Base-by-base conservation (phyloP, 306 rosid genomes). In the Pueraria montana region DNA sequence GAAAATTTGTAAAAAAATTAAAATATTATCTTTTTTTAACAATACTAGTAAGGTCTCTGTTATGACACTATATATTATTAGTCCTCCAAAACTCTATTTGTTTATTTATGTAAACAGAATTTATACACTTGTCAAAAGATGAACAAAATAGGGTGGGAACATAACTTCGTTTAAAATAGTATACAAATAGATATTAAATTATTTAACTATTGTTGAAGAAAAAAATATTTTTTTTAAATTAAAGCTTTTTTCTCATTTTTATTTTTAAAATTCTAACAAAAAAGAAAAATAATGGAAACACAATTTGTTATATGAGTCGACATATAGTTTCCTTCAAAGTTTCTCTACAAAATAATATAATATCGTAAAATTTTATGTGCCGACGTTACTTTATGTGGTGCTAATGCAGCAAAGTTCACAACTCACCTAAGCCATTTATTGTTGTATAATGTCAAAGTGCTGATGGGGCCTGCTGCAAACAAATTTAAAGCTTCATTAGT, bases 391-490 rank as follows among this genome's bases (percentile, higher is more conserved):
- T 38, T 38, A 10, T 38, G 26, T 36, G 50, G 30, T 66, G 72
- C 8, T 8, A 36, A 36, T 11, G 4, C 1, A 66, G 48, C 46
- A 64, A 59, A 59, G 34, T 4, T 56, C 38, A 62, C 18, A 62
- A 62, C 68, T 38, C n/a, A 36, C 4, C 50, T 17, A 8, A 36
- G 72, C 26, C 49, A 66, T 66, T 66, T n/a, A 66, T 66, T 66
- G 72, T 34, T n/a, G 23, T 8, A 34, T 34, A 64, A 16, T 64
- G 71, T 32, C 26, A 36, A 64, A 64, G 21, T 17, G 49, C 3
- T 8, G 48, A 66, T 36, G 42, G 42, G 70, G 23, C 24, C 70
- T 64, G 3, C 48, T 8, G 45, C 34, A 65, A 34, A n/a, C 26
- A 36, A 65, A 17, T 36, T 66, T 36, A 66, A 66, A 66, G 2